Conservation (phyloP, 1,284 basidiomycete genomes). For the Heterobasidion irregulare region DNA sequence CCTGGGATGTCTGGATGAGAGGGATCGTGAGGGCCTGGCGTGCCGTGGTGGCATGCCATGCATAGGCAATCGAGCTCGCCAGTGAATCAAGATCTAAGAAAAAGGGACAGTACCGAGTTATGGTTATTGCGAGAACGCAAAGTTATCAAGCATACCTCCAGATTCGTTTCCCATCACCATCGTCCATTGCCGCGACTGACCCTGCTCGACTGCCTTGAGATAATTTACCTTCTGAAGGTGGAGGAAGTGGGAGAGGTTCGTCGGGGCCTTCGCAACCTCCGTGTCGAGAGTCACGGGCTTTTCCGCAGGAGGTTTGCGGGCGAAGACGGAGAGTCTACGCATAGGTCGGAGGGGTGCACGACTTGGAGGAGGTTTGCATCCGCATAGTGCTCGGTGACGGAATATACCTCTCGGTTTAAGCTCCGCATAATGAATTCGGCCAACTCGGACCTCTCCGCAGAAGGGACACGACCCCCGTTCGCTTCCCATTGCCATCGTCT, state of each 20-base stretch:
- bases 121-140: not conserved
- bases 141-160: slow-evolving; percentile 51
- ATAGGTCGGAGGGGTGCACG: not conserved
- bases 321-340: slow-evolving; percentile 7
- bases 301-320: slow-evolving; percentile 1
- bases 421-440: not conserved
- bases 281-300: not conserved
- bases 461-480: no score
- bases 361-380: not conserved
- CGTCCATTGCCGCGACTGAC: slow-evolving; percentile 56
- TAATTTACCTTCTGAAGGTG: slow-evolving; percentile 34
- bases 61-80: slow-evolving; percentile 76
- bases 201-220: slow-evolving; percentile 31
- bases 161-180: slow-evolving; percentile 90
- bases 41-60: slow-evolving; percentile 57
- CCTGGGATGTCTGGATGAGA: slow-evolving; percentile 62
- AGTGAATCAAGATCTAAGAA: slow-evolving; percentile 81
- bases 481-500: no score
- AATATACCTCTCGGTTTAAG: not conserved
- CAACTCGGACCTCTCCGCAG: no score
- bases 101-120: not conserved
- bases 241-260: slow-evolving; percentile 21
- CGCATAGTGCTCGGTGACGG: no score
- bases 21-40: slow-evolving; percentile 53
- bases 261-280: not conserved